Percentiles rank a stretch among this genome's conserved stretches.
These are phyloP conservation scores for Candida fluviatilis DNA, from an alignment of 805 yeast species.

Conservation along the genomic window DNA sequence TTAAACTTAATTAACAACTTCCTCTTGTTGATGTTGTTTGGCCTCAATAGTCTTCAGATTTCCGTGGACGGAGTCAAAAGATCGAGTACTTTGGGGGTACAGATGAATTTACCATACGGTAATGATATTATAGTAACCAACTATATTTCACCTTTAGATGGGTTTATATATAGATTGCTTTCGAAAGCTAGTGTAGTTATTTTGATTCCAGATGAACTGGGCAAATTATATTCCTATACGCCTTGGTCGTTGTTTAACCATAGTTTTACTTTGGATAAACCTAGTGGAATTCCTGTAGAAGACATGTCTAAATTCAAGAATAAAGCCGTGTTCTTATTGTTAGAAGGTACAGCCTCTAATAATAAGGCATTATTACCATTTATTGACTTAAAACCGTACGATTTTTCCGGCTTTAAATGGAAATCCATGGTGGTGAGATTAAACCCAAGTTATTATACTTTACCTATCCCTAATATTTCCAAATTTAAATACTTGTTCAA, in stretches of 20 bases:
- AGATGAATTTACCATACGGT: slow-evolving; percentile 28
- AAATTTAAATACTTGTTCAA: slow-evolving; percentile 18
- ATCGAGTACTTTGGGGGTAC: slow-evolving; percentile 31
- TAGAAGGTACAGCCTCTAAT: slow-evolving; percentile 85
- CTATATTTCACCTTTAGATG: slow-evolving; percentile 57
- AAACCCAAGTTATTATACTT: slow-evolving; percentile 31
- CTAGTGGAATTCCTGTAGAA: slow-evolving; percentile 8
- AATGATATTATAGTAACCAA: slow-evolving; percentile 56
- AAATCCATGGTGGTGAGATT: slow-evolving; percentile 37
- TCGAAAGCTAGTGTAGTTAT: slow-evolving; percentile 25
- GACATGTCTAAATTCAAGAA: slow-evolving; percentile 25
- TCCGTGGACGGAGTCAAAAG: slow-evolving; percentile 49
- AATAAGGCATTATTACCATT: slow-evolving; percentile 72
- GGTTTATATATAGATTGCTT: slow-evolving; percentile 30
- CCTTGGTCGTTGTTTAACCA: slow-evolving; percentile 23
- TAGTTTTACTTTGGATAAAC: slow-evolving; percentile 14
- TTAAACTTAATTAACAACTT: slow-evolving; percentile 17
- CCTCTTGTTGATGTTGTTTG: slow-evolving; percentile 23
- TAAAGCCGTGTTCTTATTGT: slow-evolving; percentile 51
- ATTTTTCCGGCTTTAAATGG: slow-evolving; percentile 19
- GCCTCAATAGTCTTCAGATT: slow-evolving; percentile 35
- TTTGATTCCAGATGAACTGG: slow-evolving; percentile 37
- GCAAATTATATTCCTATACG: slow-evolving; percentile 25
- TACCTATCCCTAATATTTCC: slow-evolving; percentile 31
- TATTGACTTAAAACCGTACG: slow-evolving; percentile 16